These are phyloP conservation scores for Ogataea angusta DNA, from an alignment of 805 yeast species.

Conservation along the genomic window DNA sequence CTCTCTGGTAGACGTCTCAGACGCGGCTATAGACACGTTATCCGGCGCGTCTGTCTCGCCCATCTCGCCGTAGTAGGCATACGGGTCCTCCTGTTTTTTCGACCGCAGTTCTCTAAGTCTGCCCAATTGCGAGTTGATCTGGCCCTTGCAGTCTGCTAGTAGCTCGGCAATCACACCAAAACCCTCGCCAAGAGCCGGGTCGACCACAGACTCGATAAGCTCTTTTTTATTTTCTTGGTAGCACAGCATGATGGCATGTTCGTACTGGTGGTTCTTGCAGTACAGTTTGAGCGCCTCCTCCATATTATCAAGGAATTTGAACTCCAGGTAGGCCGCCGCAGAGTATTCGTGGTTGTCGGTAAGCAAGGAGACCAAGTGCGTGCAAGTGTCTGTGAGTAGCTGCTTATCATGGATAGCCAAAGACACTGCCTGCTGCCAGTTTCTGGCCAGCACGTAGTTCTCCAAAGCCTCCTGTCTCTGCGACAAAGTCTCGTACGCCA, in stretches of 20 bases:
- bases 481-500: conserved; percentile 68
- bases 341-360: conserved; percentile 67
- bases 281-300: conserved; percentile 62
- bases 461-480: conserved; percentile 60
- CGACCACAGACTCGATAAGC: conserved; percentile 57
- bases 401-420: conserved; percentile 46
- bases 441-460: conserved; percentile 63
- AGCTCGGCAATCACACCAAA: conserved; percentile 85
- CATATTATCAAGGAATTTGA: conserved; percentile 55
- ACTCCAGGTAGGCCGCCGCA: conserved; percentile 78
- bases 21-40: conserved; percentile 90
- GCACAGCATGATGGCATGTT: conserved; percentile 71
- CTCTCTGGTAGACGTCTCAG: conserved; percentile 88
- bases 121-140: conserved; percentile 74
- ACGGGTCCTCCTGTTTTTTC: conserved; percentile 82
- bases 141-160: conserved; percentile 89
- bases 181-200: conserved; percentile 77
- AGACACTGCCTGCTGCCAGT: conserved; percentile 83
- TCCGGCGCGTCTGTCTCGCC: conserved; percentile 76
- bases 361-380: conserved; percentile 55
- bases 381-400: conserved; percentile 46
- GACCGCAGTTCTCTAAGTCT: conserved; percentile 81
- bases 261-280: conserved; percentile 73
- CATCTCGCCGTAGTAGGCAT: conserved; percentile 72
- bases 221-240: conserved; percentile 41